Conservation (phyloP, 768 basidiomycete species). For the Kondoa subrosea region DNA sequence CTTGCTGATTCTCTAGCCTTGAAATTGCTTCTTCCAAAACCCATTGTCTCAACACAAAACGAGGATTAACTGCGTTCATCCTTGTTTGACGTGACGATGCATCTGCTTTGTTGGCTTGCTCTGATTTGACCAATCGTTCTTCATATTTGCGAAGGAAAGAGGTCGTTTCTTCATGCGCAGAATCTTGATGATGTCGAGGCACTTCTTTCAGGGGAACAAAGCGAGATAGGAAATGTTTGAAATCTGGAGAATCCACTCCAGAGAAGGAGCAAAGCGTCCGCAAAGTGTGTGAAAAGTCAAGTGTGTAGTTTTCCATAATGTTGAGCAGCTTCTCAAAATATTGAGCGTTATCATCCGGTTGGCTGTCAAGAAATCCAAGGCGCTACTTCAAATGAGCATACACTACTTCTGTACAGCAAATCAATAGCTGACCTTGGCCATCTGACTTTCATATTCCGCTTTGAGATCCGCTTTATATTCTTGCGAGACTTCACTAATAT, state of each 20-base stretch:
- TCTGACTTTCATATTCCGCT: constrained; percentile 48
- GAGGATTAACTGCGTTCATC: constrained; percentile 55
- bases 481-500: constrained; percentile 46
- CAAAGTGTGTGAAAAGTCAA: constrained; percentile 85
- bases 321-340: constrained; percentile 55
- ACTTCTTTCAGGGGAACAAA: constrained; percentile 18
- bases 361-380: constrained; percentile 50
- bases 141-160: constrained; percentile 36
- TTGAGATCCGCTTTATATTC: constrained; percentile 46
- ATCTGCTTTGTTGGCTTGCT: constrained; percentile 14
- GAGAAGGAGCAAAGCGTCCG: constrained; percentile 52
- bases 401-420: background rate
- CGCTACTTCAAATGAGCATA: constrained; percentile 38
- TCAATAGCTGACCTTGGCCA: constrained; percentile 45
- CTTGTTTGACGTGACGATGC: constrained; percentile 35
- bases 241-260: constrained; percentile 30
- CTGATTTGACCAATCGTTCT: constrained; percentile 40
- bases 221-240: constrained; percentile 22
- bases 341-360: constrained; percentile 44
- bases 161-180: constrained; percentile 17
- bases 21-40: constrained; percentile 79
- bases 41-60: constrained; percentile 91
- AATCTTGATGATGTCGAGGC: background rate
- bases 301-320: constrained; percentile 49
- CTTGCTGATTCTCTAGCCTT: constrained; percentile 50